Base-by-base conservation (phyloP, 352 stramenopile species). In the Blastocystis sp. region DNA sequence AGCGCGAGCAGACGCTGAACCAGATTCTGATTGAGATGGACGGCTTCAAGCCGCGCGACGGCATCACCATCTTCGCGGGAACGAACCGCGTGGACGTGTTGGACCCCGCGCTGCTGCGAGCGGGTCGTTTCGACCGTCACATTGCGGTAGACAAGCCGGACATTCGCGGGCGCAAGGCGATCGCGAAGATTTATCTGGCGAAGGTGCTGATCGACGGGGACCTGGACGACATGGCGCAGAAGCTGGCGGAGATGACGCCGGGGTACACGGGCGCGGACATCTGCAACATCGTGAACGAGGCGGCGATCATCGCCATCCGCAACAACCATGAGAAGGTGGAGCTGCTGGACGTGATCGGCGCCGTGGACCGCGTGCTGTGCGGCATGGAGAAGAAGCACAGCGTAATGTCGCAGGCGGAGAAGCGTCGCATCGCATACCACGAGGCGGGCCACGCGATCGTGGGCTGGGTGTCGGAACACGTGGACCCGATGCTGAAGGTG, bases 1-100 rank as follows among this genome's bases (percentile, higher is more conserved):
- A 99, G 91, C 91, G 96, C 44, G 96, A 99, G 89, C 98, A 99
- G 89, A 99, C 97, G n/a, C 88, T 99, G 34, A 99, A 99, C 89
- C 96, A 99, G 89, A 87, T 99, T 11, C 91, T 99, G 9, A 95
- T 98, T 1, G 97, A 99, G 88, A 99, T 99, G 97, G 97, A 99
- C 90, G 97, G 97, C 38, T 99, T 99, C 88, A 93, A 92, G 84
- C 94, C 93, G 61, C 95, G 88, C 87, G 87, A 97, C 88, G 63
- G 93, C 46, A 93, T 99, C 21, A 94, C 98, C 29, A 94, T 99
- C 46, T 91, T 99, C 46, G 96, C 96, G 16, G 95, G 94, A 88
- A 99, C 96, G 36, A 99, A 99, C 90, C 92, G 95, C 40, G 93
- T 93, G 1, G 96, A 99, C 88, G 97, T 98, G 89, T 90, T 99